Base-by-base conservation (phyloP, 1,284 basidiomycete species). In the Termitomyces sp. region DNA sequence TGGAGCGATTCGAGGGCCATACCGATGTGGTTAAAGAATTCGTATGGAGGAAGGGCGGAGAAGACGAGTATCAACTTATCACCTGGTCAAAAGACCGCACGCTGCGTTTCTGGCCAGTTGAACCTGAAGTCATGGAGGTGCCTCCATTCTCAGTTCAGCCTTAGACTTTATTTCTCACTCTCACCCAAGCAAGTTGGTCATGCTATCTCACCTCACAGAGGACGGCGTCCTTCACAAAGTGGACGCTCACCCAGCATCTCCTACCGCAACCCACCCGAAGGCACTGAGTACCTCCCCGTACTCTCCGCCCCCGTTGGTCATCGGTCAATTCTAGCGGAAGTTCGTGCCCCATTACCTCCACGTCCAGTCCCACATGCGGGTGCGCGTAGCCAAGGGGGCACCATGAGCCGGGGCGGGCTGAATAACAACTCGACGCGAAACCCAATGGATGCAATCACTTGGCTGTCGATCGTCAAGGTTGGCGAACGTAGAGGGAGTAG, bases 1-100 rank as follows among this genome's bases (percentile, higher is more conserved):
- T 93, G 7, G 83, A 89, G 54, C 74, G 78, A 3, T 97, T 97
- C 60, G 88, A 90, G 57, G 95, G 94, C 0, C 93, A 97, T 66
- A 80, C 83, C 0, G 94, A 97, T 62, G 91, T 94, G 4, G 96
- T 98, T 34, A 97, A 97, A 63, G 96, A 99, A 70, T 99, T 97
- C 64, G 94, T 99, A 1, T 98, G 97, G 94, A 76, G 97, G 53
- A 83, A 80, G 59, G 80, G 81, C 13, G 76, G 73, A 18, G 62
- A 70, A 58, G 64, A 83, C 8, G 85, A 90, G 53, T 95, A 93
- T 67, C 94, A 97, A 66, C 78, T 99, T 3, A 91, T 99, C 46
- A 98, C 95, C 0, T 98, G 95, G 96, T 92, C 91, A 1, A 96
- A 95, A 68, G 97, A 98, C 65, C 83, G 93, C 40, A 96, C 91